Evolutionary conservation across 202 grass and related monocot species (phyloP).

Genomic region (Setaria italica): DNA sequence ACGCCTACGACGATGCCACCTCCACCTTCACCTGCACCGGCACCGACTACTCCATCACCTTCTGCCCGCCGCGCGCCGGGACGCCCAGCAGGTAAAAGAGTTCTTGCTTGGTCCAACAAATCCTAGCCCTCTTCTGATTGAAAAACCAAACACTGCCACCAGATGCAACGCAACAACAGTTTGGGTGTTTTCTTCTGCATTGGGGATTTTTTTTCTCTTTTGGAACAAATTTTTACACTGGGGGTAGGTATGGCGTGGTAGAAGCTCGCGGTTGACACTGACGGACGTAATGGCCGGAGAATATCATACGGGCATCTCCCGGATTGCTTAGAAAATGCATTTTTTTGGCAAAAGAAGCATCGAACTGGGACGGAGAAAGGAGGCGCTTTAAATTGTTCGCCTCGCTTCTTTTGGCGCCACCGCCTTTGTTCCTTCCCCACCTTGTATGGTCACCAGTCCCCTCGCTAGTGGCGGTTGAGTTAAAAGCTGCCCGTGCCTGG

Average conservation of each 20-base stretch:
- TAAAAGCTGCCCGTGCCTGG: constrained; percentile 56
- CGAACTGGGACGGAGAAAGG: constrained; percentile 32
- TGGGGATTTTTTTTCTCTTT: not conserved
- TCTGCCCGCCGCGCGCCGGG: constrained; percentile 69
- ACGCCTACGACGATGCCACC: constrained; percentile 95
- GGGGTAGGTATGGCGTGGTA: not conserved
- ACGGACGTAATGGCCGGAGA: constrained; percentile 47
- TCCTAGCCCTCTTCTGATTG: not conserved
- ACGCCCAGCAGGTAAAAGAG: constrained; percentile 51
- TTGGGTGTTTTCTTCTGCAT: not conserved
- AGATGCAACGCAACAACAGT: not conserved
- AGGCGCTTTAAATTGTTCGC: constrained; percentile 44
- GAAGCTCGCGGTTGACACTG: constrained; percentile 1
- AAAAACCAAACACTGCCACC: not conserved
- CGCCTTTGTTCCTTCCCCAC: constrained; percentile 73
- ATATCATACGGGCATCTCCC: constrained; percentile 47
- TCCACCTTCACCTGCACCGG: constrained; percentile 92
- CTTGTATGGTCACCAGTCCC: constrained; percentile 59
- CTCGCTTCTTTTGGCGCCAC: constrained; percentile 41
- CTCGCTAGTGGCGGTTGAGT: constrained; percentile 59
- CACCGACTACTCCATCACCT: constrained; percentile 83
- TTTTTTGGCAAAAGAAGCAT: constrained; percentile 38
- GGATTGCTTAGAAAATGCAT: constrained; percentile 27
- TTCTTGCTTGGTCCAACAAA: not conserved
- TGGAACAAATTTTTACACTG: not conserved